Evolutionary conservation across 2,329 filamentous ascomycete species (phyloP), one percentile per base, ranked within the genome.

Genomic region (Aspergillus proliferans): DNA sequence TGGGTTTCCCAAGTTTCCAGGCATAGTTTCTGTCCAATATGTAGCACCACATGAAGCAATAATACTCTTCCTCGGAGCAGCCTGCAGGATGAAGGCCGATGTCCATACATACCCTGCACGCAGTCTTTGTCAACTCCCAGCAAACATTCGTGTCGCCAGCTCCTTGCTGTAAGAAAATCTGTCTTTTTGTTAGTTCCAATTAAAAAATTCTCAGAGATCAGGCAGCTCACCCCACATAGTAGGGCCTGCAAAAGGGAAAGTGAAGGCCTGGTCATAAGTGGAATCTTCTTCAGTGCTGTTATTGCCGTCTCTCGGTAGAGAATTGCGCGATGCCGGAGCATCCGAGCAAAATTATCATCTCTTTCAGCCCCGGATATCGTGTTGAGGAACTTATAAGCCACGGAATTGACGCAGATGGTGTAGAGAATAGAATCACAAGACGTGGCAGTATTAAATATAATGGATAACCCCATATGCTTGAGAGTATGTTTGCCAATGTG

Each of bases 31-130:
- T 48, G 36, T 60, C 58, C 41, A 60, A 30, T 24, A 49, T 56
- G 33, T 59, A 60, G 44, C 57, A 59, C 57, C 58, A 59, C 12
- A 60, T 47, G 18, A 57, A 43, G 43, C 58, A 60, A 46, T 53
- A 58, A 22, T 51, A 43, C 28, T 58, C 56, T 34, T 59, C 58
- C 36, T 56, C 54, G 15, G 43, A 3, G 30, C 9, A 12, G 21
- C 46, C 46, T 3, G 8, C 43, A 0, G 40, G n/a, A 14, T 50
- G 43, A 22, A 57, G 44, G 6, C 52, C 50, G 4, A 59, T 39
- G 28, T 56, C 58, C 22, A 52, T 56, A 36, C 54, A 56, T 2
- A 55, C 46, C 4, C 56, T 46, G 26, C 57, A 60, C 1, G 58
- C 58, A 12, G 57, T 52, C 8, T 48, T 51, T 10, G 56, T 54